These are phyloP conservation scores for Oryza nivara DNA, from an alignment of 176 grass and related monocot species.

Conservation along the genomic window DNA sequence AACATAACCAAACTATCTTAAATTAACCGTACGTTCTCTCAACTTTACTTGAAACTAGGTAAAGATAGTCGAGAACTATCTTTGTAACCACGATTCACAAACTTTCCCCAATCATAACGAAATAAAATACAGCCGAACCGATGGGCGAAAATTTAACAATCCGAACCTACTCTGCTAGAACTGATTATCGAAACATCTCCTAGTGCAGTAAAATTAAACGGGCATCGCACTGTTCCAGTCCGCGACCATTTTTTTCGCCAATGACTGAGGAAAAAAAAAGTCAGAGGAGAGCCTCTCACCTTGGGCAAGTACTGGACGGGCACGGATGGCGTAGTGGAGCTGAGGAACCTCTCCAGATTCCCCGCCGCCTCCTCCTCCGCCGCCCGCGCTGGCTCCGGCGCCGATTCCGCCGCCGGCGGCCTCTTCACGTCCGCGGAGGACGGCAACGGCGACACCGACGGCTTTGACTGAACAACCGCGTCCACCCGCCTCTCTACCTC, in stretches of 20 bases:
- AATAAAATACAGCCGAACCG: background rate
- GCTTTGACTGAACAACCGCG: constrained; percentile 33
- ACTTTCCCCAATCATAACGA: constrained; percentile 19
- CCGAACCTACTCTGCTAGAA: background rate
- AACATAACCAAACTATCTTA: background rate
- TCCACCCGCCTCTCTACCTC: constrained; percentile 27
- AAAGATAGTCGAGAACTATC: constrained; percentile 1
- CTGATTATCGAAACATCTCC: background rate
- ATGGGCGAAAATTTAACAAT: background rate
- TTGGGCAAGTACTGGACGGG: constrained; percentile 65
- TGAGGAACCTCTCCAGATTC: constrained; percentile 82
- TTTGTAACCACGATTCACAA: background rate
- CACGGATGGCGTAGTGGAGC: constrained; percentile 72
- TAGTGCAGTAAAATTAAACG: background rate
- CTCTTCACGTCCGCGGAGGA: background rate
- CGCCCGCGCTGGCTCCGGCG: background rate
- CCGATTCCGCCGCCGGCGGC: background rate
- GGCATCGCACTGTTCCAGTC: background rate
- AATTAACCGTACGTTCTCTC: background rate
- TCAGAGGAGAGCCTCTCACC: constrained; percentile 40
- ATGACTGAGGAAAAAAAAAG: background rate
- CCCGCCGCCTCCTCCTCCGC: constrained; percentile 33
- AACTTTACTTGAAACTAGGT: background rate
- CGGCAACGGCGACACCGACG: constrained; percentile 4
- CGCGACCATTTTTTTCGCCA: background rate